Evolutionary conservation across 805 yeast genomes (phyloP), one percentile per base, ranked within the genome.

Genomic region (Candida railenensis): DNA sequence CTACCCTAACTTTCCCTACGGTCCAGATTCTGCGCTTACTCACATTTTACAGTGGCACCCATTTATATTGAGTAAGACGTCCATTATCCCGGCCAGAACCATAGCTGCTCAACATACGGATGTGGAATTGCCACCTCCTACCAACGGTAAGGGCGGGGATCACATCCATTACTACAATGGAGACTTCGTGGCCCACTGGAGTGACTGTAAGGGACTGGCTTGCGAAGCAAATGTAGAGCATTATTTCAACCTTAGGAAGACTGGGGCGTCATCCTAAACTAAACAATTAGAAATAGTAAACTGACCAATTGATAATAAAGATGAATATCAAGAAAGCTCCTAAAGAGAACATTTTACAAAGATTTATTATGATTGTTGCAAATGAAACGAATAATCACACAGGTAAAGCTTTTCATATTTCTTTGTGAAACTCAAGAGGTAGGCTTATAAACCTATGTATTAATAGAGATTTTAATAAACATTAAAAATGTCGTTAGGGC

Each of bases 31-130:
- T n/a, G 91, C 94, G 0, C 60, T 92, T 37, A 78, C 88, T n/a
- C 98, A 94, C 62, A 73, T 90, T 39, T 72, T 90, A 54, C 97
- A 89, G 65, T 94, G 98, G 99, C 99, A 92, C 62, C 96, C 97
- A 11, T 81, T 78, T 22, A 68, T 87, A 22, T 73, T 94, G 53
- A 77, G 86, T 45, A 85, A 82, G 57, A 74, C 94, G 2, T 85
- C 89, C 0, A 63, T 92, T 14, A 79, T 94, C 1, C 87, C 89
- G 5, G 54, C 74, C 3, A 66, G 71, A 48, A 61, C 71, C 11
- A 67, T 73, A 15, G 56, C 65, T 41, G 62, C 75, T 3, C 49
- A 52, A 28, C 64, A 63, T 42, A 44, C 57, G 14, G 53, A 50
- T 3, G 46, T 43, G 19, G 44, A 44, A 12, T 32, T 44, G n/a